A percentile compares a stretch with the other conserved stretches of the same genome.
Evolutionary conservation across 1,284 basidiomycete species (phyloP).

Genomic region (Ceratobasidium sp.): DNA sequence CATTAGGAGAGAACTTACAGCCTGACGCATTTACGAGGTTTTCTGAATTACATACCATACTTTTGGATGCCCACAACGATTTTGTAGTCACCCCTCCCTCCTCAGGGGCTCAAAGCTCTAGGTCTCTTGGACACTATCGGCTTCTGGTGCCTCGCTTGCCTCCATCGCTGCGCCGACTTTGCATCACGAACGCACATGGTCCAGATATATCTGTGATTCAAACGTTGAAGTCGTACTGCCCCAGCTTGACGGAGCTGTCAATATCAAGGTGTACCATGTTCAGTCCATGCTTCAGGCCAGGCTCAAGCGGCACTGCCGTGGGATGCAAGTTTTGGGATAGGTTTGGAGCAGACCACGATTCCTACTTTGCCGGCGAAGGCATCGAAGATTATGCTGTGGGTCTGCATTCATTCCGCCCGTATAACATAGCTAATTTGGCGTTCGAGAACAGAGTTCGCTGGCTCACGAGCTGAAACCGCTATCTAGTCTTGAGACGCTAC

Average conservation of each 20-base stretch:
- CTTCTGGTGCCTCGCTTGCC: slow-evolving; percentile 17
- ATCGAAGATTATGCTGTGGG: slow-evolving; percentile 29
- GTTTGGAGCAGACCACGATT: slow-evolving; percentile 30
- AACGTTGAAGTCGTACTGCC: slow-evolving; percentile 10
- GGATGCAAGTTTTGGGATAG: slow-evolving; percentile 15
- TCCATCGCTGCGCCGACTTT: slow-evolving; percentile 12
- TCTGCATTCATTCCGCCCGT: too few relatives aligned
- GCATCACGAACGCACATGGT: slow-evolving; percentile 26
- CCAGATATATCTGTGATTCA: slow-evolving; percentile 31
- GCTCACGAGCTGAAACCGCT: slow-evolving; percentile 6
- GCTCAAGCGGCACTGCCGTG: background rate
- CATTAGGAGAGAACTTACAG: background rate
- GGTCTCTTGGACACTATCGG: slow-evolving; percentile 26
- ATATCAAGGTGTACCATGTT: slow-evolving; percentile 33
- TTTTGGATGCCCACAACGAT: slow-evolving; percentile 20
- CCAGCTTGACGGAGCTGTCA: slow-evolving; percentile 8
- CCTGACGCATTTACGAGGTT: slow-evolving; percentile 5
- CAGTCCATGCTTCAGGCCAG: slow-evolving; percentile 2
- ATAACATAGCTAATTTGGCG: background rate
- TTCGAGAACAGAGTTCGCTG: background rate
- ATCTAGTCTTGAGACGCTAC: background rate
- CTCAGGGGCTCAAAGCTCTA: too few relatives aligned
- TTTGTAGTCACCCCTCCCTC: slow-evolving; percentile 1
- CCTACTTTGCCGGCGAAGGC: slow-evolving; percentile 34
- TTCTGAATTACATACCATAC: background rate